Evolutionary conservation across 2,329 filamentous ascomycete genomes (phyloP), one percentile per base, ranked within the genome.

Genomic region (Alternaria hordeiaustralica): DNA sequence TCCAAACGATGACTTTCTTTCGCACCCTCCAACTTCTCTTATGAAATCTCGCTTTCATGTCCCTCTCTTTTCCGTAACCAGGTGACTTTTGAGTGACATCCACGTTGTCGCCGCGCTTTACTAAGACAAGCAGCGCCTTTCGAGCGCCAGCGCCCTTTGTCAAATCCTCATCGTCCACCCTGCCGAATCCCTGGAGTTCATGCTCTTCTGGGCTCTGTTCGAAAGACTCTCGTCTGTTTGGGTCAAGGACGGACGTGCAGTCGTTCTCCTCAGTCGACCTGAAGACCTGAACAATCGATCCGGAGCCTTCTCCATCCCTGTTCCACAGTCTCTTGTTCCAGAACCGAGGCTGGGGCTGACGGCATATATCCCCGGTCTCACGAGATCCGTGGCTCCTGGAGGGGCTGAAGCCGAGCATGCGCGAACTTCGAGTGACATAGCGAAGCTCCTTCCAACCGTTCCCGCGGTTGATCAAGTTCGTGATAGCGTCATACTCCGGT

Each of bases 391-490:
- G 65, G 21, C 59, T 65, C 21, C 63, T 46, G 3, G 62, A 67
- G 2, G 63, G 62, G 33, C 65, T 63, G 54, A 65, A 67, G 45
- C 65, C 65, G 41, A 67, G 65, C 65, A 67, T 67, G 28, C 62
- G 56, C 23, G 65, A 67, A 20, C 44, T 65, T 6, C 54, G 59
- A 28, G 65, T 65, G 20, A 67, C 55, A 28, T 65, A 67, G 7
- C 65, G 62, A 23, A 67, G 65, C 54, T 67, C 65, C 44, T 58
- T 67, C 65, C 65, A 67, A 11, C 65, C 65, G 47, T 67, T 67
- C 13, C 65, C 65, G 30, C 65, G 65, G 36, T 65, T 67, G 44
- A 67, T 56, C 13, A 67, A 33, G 21, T 67, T 65, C 13, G 59
- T 63, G 26, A 67, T 53, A 2, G 65, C 63, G 30, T 67, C 62